phyloP scores from a whole-genome alignment of 2,329 filamentous ascomycete genomes.

The Aspergillus fructus region DNA sequence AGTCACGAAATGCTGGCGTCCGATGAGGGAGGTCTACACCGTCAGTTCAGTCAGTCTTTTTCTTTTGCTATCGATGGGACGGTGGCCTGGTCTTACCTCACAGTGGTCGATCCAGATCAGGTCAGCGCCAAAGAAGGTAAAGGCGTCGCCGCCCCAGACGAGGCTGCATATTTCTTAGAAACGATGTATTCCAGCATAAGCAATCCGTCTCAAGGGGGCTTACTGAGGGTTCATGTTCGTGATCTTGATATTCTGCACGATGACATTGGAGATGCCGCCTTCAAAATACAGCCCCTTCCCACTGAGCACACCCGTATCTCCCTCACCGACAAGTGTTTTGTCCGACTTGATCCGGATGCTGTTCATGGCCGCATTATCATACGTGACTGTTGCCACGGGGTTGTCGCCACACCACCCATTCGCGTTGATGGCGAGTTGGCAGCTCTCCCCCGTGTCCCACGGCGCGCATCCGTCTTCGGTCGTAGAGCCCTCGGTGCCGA shows the following conservation, averaged over 20 bases:
- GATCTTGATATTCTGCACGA: conserved; percentile 48
- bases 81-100: conserved; percentile 34
- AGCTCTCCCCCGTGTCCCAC: conserved; percentile 53
- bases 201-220: too few species aligned
- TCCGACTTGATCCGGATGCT: conserved; percentile 57
- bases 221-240: conserved; percentile 57
- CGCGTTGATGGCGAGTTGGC: conserved; percentile 62
- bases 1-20: conserved; percentile 61
- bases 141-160: conserved; percentile 61
- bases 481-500: conserved; percentile 35
- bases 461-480: conserved; percentile 55
- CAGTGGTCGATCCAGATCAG: conserved; percentile 54
- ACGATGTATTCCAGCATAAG: too few species aligned
- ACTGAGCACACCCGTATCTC: conserved; percentile 55
- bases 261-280: conserved; percentile 54
- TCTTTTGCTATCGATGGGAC: neutral
- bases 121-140: conserved; percentile 50
- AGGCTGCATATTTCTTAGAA: too few species aligned
- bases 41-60: conserved; percentile 48
- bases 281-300: conserved; percentile 57
- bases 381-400: conserved; percentile 40
- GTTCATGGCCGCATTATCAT: conserved; percentile 52
- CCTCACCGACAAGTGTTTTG: conserved; percentile 58
- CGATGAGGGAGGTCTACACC: conserved; percentile 58
- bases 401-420: conserved; percentile 54